Evolutionary conservation across 768 basidiomycete genomes (phyloP).

Genomic region (Rhodocollybia butyracea): DNA sequence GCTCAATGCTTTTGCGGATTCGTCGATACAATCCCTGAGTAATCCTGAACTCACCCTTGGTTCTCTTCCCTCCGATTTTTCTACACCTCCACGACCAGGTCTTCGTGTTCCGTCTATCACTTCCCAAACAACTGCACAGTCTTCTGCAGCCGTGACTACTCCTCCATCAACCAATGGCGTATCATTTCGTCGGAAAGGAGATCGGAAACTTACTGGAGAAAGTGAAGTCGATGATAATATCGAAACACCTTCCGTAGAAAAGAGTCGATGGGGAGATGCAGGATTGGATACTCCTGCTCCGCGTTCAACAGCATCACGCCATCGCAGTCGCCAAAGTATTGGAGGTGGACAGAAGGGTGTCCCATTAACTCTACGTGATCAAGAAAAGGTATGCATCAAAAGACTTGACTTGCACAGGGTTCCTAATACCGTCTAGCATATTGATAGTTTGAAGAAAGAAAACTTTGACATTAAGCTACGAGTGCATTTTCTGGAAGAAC

Average conservation of each 20-base stretch:
- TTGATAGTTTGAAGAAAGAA: conserved; percentile 94
- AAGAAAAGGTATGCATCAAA: conserved; percentile 75
- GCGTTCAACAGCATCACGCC: conserved; percentile 27
- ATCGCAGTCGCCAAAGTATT: conserved; percentile 36
- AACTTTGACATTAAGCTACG: conserved; percentile 96
- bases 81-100: conserved; percentile 42
- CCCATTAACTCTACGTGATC: conserved; percentile 84
- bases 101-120: conserved; percentile 47
- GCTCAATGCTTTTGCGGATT: conserved; percentile 24
- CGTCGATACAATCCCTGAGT: conserved; percentile 39
- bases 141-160: conserved; percentile 47
- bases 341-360: conserved; percentile 38
- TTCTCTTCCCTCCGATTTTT: conserved; percentile 52
- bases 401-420: background rate
- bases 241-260: conserved; percentile 51
- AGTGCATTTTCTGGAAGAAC: conserved; percentile 93
- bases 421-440: conserved; percentile 55
- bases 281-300: conserved; percentile 47
- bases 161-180: conserved; percentile 42
- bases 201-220: conserved; percentile 36
- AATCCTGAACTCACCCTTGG: conserved; percentile 63
- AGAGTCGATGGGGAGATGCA: conserved; percentile 40
- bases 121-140: conserved; percentile 48
- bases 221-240: conserved; percentile 36
- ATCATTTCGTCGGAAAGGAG: conserved; percentile 34